These are phyloP conservation scores for Hippophae gyantsensis DNA, from an alignment of 306 rosid genomes.

Conservation along the genomic window DNA sequence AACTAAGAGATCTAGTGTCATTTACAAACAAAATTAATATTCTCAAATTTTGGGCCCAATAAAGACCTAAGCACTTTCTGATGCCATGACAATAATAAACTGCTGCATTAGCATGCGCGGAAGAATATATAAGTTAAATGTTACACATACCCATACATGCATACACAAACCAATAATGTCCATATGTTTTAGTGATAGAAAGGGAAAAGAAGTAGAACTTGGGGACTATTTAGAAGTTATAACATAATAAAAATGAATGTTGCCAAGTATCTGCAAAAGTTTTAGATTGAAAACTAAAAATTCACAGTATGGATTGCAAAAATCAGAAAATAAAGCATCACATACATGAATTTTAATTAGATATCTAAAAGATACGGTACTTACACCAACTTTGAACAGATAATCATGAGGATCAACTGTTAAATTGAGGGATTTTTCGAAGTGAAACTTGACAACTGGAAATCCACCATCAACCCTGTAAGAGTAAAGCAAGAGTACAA, in stretches of 20 bases:
- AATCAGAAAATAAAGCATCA: neutral
- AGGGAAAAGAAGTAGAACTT: neutral
- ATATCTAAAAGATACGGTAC: conserved; percentile 19
- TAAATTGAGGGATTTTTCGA: conserved; percentile 44
- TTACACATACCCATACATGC: neutral
- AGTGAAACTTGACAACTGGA: conserved; percentile 51
- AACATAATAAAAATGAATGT: neutral
- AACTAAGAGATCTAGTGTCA: too few relatives aligned
- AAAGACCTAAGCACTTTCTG: neutral
- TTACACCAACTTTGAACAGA: conserved; percentile 42
- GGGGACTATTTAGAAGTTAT: neutral
- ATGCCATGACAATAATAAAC: too few relatives aligned
- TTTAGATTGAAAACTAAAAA: neutral
- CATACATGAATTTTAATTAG: neutral
- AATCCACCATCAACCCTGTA: conserved; percentile 67
- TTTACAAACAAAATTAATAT: too few relatives aligned
- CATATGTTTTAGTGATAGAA: neutral
- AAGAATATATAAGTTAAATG: too few relatives aligned
- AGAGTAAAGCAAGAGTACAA: neutral
- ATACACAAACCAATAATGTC: neutral
- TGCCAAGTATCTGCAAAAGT: neutral
- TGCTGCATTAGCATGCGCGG: too few relatives aligned
- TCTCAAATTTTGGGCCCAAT: too few relatives aligned
- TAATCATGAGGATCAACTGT: conserved; percentile 61
- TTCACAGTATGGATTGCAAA: too few relatives aligned